Evolutionary conservation across 768 basidiomycete species (phyloP).

Genomic region (Sutorius australiensis): DNA sequence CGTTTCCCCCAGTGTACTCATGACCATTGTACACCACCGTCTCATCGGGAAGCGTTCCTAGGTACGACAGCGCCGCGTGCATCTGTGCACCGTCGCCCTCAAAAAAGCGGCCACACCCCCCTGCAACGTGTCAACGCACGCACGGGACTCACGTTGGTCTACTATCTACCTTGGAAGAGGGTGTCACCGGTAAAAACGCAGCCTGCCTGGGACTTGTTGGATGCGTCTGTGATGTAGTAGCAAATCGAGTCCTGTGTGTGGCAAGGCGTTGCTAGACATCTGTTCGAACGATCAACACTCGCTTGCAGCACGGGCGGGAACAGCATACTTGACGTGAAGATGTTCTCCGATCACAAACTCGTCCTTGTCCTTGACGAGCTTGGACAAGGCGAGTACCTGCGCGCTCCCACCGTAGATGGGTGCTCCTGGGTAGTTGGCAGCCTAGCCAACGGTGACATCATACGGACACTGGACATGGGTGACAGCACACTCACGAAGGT

Average conservation of each 20-base stretch:
- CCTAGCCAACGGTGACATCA: conserved; percentile 34
- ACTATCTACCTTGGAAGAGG: conserved; percentile 54
- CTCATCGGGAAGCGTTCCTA: conserved; percentile 70
- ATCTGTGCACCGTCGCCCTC: conserved; percentile 81
- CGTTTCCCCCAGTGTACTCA: conserved; percentile 79
- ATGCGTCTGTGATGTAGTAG: conserved; percentile 63
- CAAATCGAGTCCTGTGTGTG: conserved; percentile 97
- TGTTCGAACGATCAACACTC: conserved; percentile 25
- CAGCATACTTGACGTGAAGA: conserved; percentile 54
- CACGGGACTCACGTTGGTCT: not conserved
- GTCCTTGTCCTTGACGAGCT: conserved; percentile 77
- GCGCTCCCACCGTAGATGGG: conserved; percentile 80
- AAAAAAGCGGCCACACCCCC: conserved; percentile 92
- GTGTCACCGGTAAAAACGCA: conserved; percentile 95
- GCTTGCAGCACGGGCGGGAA: not conserved
- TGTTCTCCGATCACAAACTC: conserved; percentile 69
- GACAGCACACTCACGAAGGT: conserved; percentile 26
- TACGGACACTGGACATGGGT: not conserved
- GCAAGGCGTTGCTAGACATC: conserved; percentile 85
- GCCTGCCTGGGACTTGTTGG: conserved; percentile 50
- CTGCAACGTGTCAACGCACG: conserved; percentile 33
- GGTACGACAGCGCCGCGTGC: conserved; percentile 64
- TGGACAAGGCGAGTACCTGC: conserved; percentile 60
- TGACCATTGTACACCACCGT: conserved; percentile 88
- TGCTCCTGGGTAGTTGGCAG: conserved; percentile 39